Evolutionary conservation across 2,329 filamentous ascomycete genomes (phyloP).

Genomic region (Fusarium sp.): DNA sequence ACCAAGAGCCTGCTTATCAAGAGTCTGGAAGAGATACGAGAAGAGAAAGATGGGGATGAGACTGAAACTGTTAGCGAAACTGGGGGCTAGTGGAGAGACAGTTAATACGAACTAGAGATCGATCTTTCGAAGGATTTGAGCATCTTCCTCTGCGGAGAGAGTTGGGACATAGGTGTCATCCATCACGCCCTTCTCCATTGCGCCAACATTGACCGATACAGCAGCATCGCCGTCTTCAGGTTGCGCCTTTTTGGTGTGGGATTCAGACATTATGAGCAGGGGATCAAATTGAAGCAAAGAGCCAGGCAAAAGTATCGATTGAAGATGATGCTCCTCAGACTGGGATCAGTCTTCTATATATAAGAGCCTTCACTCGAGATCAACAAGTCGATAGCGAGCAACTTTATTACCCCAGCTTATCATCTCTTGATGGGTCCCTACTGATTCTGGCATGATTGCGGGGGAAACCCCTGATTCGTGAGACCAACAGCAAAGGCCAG

Average conservation of each 20-base stretch:
- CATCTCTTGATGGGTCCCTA: background rate
- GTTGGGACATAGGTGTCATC: background rate
- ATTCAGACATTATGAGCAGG: background rate
- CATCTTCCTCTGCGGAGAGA: background rate
- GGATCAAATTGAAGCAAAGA: background rate
- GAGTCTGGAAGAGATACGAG: slow-evolving; percentile 70
- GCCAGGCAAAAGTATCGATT: background rate
- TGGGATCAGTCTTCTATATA: background rate
- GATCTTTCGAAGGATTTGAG: background rate
- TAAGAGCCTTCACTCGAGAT: background rate
- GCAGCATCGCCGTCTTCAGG: background rate
- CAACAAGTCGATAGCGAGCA: background rate
- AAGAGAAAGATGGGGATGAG: slow-evolving; percentile 61
- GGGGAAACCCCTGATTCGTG: background rate
- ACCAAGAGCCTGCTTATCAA: slow-evolving; percentile 69
- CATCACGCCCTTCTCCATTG: background rate
- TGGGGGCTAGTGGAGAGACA: background rate
- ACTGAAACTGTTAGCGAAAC: background rate
- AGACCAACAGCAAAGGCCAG: background rate
- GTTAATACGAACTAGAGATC: background rate
- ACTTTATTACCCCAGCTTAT: background rate
- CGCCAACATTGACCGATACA: background rate
- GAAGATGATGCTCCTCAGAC: background rate
- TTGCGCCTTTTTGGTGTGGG: background rate
- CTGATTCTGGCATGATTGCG: background rate